These are phyloP conservation scores for Amylostereum chailletii DNA, from an alignment of 1,284 basidiomycete species.

Conservation along the genomic window DNA sequence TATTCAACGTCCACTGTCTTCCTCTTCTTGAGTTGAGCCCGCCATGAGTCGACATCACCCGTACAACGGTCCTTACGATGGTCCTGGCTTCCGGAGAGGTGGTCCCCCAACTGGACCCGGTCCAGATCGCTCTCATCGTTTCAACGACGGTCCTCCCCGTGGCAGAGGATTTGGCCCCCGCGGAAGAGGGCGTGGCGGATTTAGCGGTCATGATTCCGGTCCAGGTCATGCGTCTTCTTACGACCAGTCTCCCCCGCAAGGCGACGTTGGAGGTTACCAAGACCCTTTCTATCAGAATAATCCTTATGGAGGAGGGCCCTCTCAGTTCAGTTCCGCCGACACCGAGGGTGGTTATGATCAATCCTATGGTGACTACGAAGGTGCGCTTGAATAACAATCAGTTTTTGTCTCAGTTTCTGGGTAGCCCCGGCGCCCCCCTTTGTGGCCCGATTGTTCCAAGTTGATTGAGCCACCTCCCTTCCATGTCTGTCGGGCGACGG, in stretches of 20 bases:
- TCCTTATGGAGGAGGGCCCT: constrained; percentile 26
- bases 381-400: constrained; percentile 53
- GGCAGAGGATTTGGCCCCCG: constrained; percentile 46
- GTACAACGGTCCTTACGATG: constrained; percentile 66
- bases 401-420: no score
- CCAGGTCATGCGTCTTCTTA: constrained; percentile 34
- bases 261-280: constrained; percentile 55
- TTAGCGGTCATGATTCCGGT: constrained; percentile 20
- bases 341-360: constrained; percentile 31
- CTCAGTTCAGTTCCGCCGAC: background rate
- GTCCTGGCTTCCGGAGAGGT: constrained; percentile 44
- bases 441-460: no score
- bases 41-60: constrained; percentile 83
- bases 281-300: constrained; percentile 59
- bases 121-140: constrained; percentile 65
- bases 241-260: constrained; percentile 55
- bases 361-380: constrained; percentile 61
- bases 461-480: no score
- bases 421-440: no score
- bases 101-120: constrained; percentile 55
- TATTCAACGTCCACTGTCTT: no score
- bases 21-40: constrained; percentile 3
- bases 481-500: no score
- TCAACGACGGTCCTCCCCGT: constrained; percentile 51
- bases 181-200: constrained; percentile 46